Conservation (phyloP, 495 filamentous ascomycete species). For the Daldinia loculata region DNA sequence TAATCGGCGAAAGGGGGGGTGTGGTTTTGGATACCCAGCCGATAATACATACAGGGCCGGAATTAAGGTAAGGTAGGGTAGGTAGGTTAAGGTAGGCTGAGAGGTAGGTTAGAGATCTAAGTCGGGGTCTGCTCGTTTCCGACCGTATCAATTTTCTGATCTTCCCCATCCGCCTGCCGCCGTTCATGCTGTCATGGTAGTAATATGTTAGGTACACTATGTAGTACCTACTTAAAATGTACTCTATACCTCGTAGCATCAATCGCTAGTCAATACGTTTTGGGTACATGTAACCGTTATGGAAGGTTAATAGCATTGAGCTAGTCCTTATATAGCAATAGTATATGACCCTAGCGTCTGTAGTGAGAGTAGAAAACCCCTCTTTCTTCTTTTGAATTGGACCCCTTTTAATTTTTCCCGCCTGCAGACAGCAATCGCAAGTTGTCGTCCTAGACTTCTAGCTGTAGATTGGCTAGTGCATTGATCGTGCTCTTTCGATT, state of each 20-base stretch:
- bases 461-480: neutral
- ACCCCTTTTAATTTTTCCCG: conserved; percentile 27
- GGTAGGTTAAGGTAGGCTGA: conserved; percentile 3
- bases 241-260: conserved; percentile 21
- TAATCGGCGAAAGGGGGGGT: conserved; percentile 22
- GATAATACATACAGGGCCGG: conserved; percentile 7
- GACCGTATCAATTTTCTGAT: conserved; percentile 29
- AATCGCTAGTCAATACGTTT: conserved; percentile 13
- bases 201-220: neutral
- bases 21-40: conserved; percentile 5
- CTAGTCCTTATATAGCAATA: conserved; percentile 28
- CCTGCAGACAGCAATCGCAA: neutral
- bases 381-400: conserved; percentile 22
- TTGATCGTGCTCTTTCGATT: neutral
- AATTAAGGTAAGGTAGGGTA: conserved; percentile 15
- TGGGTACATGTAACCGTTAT: conserved; percentile 30
- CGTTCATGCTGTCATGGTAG: neutral
- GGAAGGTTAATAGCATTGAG: conserved; percentile 1
- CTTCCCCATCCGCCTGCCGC: neutral
- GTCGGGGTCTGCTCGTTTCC: conserved; percentile 24
- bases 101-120: conserved; percentile 25
- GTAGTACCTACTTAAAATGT: neutral
- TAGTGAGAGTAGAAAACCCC: conserved; percentile 20
- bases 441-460: neutral
- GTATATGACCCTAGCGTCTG: conserved; percentile 12